Conservation (phyloP, 2,329 filamentous ascomycete genomes). For the Leptographium procerum region DNA sequence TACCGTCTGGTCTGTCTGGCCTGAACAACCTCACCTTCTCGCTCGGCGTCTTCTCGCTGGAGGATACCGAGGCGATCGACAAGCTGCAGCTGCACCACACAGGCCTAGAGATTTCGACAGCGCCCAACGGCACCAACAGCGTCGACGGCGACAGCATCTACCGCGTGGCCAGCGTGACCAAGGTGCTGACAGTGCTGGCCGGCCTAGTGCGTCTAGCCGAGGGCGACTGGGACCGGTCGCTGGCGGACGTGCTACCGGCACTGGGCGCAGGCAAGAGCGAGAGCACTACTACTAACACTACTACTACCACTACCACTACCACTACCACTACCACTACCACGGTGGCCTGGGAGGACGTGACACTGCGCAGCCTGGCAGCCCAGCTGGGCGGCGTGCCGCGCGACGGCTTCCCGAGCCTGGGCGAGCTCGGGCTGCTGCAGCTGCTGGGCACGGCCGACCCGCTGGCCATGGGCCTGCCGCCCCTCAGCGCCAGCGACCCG, state of each 20-base stretch:
- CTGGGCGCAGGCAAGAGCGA: slow-evolving; percentile 10
- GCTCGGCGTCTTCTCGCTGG: slow-evolving; percentile 5
- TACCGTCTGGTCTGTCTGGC: not conserved
- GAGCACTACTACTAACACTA: too few relatives aligned
- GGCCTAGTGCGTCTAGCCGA: slow-evolving; percentile 13
- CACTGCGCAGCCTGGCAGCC: slow-evolving; percentile 15
- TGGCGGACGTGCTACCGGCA: slow-evolving; percentile 4
- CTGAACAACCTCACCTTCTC: slow-evolving; percentile 7
- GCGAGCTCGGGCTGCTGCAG: not conserved
- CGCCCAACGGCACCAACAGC: slow-evolving; percentile 15
- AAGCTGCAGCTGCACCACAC: slow-evolving; percentile 29
- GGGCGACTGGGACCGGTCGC: slow-evolving; percentile 2
- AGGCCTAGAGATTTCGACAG: slow-evolving; percentile 17
- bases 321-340: slow-evolving; percentile 18
- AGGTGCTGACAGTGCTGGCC: slow-evolving; percentile 21
- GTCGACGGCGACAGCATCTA: slow-evolving; percentile 24
- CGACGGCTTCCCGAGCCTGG: slow-evolving; percentile 9
- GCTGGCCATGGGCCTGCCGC: slow-evolving; percentile 5
- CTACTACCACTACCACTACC: slow-evolving; percentile 18
- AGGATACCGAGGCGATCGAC: not conserved
- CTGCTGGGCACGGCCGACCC: not conserved
- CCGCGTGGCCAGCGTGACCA: slow-evolving; percentile 26
- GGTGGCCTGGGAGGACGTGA: slow-evolving; percentile 19
- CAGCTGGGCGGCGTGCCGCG: slow-evolving; percentile 16
- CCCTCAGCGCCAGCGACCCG: not conserved